phyloP scores from a whole-genome alignment of 805 yeast genomes.

The Schizosaccharomyces pombe region ASM294v3 CU329670.1:145001-145500 shows the following conservation, averaged over 20 bases:
- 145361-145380: constrained; percentile 73
- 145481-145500: constrained; percentile 4
- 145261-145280: constrained; percentile 26
- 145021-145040: background rate
- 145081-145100: background rate
- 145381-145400: constrained; percentile 51
- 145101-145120: constrained; percentile 4
- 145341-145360: constrained; percentile 41
- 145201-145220: background rate
- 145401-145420: constrained; percentile 34
- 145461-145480: constrained; percentile 2
- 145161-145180: constrained; percentile 3
- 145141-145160: constrained; percentile 1
- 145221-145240: background rate
- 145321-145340: constrained; percentile 35
- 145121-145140: constrained; percentile 3
- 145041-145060: background rate
- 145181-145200: constrained; percentile 2
- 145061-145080: constrained; percentile 3
- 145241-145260: constrained; percentile 29
- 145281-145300: constrained; percentile 10
- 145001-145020: background rate
- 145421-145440: constrained; percentile 43
- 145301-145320: constrained; percentile 26
- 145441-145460: constrained; percentile 22